These are phyloP conservation scores for Passiflora organensis DNA, from an alignment of 345 rosid species.

Conservation along the genomic window DNA sequence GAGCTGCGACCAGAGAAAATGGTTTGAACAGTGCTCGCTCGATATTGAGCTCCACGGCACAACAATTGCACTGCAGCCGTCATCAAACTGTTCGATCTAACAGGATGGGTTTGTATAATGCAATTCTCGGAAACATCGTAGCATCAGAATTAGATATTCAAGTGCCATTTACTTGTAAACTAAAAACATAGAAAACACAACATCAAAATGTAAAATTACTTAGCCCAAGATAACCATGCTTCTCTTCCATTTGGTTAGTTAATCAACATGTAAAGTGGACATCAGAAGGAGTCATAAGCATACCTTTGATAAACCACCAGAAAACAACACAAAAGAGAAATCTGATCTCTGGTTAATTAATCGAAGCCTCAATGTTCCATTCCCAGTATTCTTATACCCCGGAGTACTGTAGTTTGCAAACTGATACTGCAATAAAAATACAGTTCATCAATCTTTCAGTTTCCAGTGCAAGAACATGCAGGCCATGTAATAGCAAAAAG, in stretches of 20 bases:
- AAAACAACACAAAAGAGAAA: constrained; percentile 57
- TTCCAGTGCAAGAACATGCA: not conserved
- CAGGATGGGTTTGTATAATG: too few relatives aligned
- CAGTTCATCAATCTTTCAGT: not conserved
- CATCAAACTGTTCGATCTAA: too few relatives aligned
- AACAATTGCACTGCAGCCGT: too few relatives aligned
- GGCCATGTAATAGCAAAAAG: not conserved
- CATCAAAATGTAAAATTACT: too few relatives aligned
- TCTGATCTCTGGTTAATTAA: constrained; percentile 77
- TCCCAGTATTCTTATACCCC: constrained; percentile 41
- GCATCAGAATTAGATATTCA: too few relatives aligned
- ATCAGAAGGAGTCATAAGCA: constrained; percentile 10
- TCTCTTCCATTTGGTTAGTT: not conserved
- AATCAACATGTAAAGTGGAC: not conserved
- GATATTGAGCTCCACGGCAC: too few relatives aligned
- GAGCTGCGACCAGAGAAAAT: too few relatives aligned
- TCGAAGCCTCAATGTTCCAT: constrained; percentile 59
- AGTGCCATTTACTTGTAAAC: too few relatives aligned
- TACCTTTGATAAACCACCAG: constrained; percentile 58
- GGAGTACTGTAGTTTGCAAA: constrained; percentile 59
- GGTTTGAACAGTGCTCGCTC: too few relatives aligned
- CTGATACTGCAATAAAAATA: constrained; percentile 38
- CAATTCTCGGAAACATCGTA: too few relatives aligned
- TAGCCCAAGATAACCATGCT: not conserved
- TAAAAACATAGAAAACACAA: too few relatives aligned